Evolutionary conservation across 2,329 filamentous ascomycete species (phyloP).

Genomic region (Diaporthe citrichinensis): DNA sequence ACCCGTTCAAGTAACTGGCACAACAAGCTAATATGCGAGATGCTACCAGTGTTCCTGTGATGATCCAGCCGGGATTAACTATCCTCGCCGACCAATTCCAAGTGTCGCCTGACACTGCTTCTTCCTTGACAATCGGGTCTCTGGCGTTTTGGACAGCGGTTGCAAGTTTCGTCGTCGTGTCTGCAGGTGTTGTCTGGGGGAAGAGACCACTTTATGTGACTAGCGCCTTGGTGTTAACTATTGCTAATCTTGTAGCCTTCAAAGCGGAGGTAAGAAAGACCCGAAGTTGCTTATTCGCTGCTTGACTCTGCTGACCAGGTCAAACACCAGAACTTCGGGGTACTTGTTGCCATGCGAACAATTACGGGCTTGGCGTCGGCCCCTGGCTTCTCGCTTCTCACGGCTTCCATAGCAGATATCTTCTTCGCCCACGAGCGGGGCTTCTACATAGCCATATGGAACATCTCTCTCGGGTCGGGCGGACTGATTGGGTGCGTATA

Average conservation of each 20-base stretch:
- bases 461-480: slow-evolving; percentile 3
- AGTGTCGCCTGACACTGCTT: background rate
- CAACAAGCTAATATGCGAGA: background rate
- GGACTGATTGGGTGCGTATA: slow-evolving; percentile 3
- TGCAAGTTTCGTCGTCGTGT: slow-evolving; percentile 34
- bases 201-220: slow-evolving; percentile 27
- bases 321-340: slow-evolving; percentile 9
- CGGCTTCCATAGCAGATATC: slow-evolving; percentile 26
- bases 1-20: background rate
- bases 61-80: background rate
- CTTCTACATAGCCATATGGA: slow-evolving; percentile 18
- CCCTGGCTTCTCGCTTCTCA: slow-evolving; percentile 19
- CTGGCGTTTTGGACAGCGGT: slow-evolving; percentile 34
- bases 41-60: background rate
- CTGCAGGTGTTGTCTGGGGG: slow-evolving; percentile 25
- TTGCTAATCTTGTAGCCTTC: background rate
- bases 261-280: background rate
- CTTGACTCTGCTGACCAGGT: background rate
- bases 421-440: slow-evolving; percentile 36
- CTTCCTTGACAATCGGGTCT: slow-evolving; percentile 14
- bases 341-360: slow-evolving; percentile 26
- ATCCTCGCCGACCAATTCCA: background rate
- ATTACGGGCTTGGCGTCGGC: slow-evolving; percentile 25
- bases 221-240: slow-evolving; percentile 12
- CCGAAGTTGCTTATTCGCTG: background rate